phyloP scores from a whole-genome alignment of 176 grass and related monocot species.

The Oryza glumipatula region DNA sequence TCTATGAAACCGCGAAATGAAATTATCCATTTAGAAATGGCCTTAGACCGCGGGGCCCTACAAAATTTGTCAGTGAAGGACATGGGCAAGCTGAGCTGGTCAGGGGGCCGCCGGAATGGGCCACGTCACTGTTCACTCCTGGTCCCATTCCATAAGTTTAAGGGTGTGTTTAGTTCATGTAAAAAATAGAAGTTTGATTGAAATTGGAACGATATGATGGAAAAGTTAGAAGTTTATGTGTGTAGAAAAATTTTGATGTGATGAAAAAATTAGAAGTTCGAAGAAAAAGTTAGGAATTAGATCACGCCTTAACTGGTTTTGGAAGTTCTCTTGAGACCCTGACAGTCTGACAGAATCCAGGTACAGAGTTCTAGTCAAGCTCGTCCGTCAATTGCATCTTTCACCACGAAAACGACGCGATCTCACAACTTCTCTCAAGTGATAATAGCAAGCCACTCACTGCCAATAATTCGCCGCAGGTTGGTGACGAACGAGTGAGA shows the following conservation, averaged over 20 bases:
- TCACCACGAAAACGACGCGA: not conserved
- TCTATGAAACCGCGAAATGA: too few relatives aligned
- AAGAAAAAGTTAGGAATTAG: too few relatives aligned
- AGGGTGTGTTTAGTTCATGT: too few relatives aligned
- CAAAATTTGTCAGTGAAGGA: constrained; percentile 6
- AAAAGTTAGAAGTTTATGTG: too few relatives aligned
- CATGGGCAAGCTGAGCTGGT: constrained; percentile 19
- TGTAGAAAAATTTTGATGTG: too few relatives aligned
- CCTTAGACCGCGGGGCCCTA: not conserved
- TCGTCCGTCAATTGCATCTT: not conserved
- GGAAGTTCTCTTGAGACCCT: not conserved
- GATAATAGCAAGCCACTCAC: not conserved
- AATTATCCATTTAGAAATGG: too few relatives aligned
- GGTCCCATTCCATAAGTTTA: not conserved
- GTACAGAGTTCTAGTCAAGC: not conserved
- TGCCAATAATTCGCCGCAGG: constrained; percentile 28
- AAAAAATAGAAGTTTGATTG: too few relatives aligned
- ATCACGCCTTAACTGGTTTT: not conserved
- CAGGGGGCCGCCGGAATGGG: not conserved
- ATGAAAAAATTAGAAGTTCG: too few relatives aligned
- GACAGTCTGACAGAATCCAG: not conserved
- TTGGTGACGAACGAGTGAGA: not conserved
- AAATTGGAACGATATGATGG: too few relatives aligned
- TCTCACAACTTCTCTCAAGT: not conserved
- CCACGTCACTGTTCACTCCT: not conserved